A percentile compares a stretch with the other conserved stretches of the same genome.
Evolutionary conservation across 805 yeast genomes (phyloP).

Genomic region (Peterozyma toletana): DNA sequence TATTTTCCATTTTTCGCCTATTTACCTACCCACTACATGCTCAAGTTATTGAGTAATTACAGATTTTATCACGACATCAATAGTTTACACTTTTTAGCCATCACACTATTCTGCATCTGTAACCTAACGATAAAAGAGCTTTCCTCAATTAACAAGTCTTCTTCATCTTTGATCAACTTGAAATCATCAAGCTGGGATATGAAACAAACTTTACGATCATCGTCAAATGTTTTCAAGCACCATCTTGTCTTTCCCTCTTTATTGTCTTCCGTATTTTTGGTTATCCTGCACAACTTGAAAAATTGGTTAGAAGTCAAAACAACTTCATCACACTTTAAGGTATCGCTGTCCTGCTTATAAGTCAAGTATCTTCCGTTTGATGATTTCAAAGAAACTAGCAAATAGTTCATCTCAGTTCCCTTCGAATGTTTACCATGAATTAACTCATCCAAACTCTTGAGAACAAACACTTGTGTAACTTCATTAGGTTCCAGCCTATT

Average conservation of each 20-base stretch:
- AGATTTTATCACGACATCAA: background rate
- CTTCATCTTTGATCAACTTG: constrained; percentile 20
- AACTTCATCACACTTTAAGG: constrained; percentile 11
- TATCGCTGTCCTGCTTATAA: constrained; percentile 11
- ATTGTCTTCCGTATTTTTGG: constrained; percentile 1
- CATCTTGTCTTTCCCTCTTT: background rate
- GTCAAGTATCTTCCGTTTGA: constrained; percentile 16
- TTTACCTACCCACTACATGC: no score
- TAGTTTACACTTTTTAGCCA: constrained; percentile 10
- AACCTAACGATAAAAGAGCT: constrained; percentile 16
- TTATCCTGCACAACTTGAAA: constrained; percentile 12
- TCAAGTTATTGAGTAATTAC: no score
- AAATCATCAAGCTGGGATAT: constrained; percentile 9
- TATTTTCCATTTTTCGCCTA: no score
- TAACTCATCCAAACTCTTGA: constrained; percentile 15
- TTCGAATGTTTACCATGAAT: constrained; percentile 5
- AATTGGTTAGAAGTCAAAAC: constrained; percentile 21
- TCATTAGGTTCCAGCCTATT: constrained; percentile 18
- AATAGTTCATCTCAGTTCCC: constrained; percentile 4
- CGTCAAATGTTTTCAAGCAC: background rate
- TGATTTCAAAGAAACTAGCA: constrained; percentile 16
- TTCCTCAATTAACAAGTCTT: constrained; percentile 17
- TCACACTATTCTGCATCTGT: constrained; percentile 17
- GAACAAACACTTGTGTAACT: constrained; percentile 19
- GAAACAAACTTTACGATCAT: constrained; percentile 2